A percentile compares a stretch with the other conserved stretches of the same genome.
Evolutionary conservation across 2,329 filamentous ascomycete species (phyloP).

Genomic region (Hysterium pulicare): DNA sequence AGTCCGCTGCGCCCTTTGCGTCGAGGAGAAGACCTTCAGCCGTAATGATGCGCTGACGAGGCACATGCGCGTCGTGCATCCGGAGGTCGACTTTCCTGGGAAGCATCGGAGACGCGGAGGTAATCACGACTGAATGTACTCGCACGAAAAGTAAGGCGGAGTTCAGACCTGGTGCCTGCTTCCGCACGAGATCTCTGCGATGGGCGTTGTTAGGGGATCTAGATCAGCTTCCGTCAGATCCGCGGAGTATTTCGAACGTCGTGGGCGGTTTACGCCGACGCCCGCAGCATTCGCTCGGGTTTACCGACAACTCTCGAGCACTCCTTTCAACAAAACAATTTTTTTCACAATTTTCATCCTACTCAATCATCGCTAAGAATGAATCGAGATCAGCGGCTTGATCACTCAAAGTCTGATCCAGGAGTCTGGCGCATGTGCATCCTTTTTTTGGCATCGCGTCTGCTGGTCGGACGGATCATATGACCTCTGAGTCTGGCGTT

Average conservation of each 20-base stretch:
- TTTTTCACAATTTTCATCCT: not conserved
- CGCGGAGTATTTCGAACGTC: too few species aligned
- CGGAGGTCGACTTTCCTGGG: constrained; percentile 78
- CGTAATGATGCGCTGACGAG: constrained; percentile 90
- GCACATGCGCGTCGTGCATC: constrained; percentile 92
- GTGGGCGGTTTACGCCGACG: too few species aligned
- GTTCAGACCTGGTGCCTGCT: too few species aligned
- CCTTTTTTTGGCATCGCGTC: constrained; percentile 3
- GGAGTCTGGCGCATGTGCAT: not conserved
- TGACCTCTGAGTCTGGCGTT: constrained; percentile 3
- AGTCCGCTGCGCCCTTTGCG: constrained; percentile 87
- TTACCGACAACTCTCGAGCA: not conserved
- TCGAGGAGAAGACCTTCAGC: constrained; percentile 95
- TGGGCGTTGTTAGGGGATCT: too few species aligned
- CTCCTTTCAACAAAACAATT: not conserved
- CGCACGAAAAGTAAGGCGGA: too few species aligned
- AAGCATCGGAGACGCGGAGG: constrained; percentile 50
- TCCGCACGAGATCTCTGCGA: too few species aligned
- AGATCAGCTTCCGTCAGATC: too few species aligned
- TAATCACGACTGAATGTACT: constrained; percentile 33
- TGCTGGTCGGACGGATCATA: constrained; percentile 6
- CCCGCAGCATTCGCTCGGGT: not conserved
- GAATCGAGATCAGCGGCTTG: not conserved
- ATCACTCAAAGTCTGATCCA: too few species aligned
- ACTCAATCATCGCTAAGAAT: not conserved